Percentiles rank a stretch among this genome's conserved stretches.
These are phyloP conservation scores for Aureobasidium sp. DNA, from an alignment of 2,329 filamentous ascomycete genomes.

Conservation along the genomic window DNA sequence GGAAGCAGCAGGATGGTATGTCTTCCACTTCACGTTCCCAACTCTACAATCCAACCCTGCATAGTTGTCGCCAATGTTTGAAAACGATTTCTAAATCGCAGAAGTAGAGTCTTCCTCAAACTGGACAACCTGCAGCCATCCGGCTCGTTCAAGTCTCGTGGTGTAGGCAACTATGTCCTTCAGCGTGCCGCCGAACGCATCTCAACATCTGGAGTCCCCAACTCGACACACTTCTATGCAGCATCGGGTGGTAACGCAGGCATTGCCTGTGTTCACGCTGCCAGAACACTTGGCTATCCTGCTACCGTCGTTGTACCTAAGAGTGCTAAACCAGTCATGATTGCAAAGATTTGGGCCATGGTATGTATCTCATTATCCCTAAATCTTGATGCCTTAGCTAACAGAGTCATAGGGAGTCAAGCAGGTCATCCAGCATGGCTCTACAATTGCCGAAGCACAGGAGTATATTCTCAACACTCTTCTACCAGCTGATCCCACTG, in stretches of 20 bases:
- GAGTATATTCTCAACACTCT: slow-evolving; percentile 45
- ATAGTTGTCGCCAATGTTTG: background rate
- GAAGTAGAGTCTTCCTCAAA: slow-evolving; percentile 73
- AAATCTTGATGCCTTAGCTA: background rate
- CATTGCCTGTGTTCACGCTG: slow-evolving; percentile 70
- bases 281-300: slow-evolving; percentile 54
- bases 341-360: slow-evolving; percentile 62
- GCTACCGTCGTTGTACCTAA: slow-evolving; percentile 70
- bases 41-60: background rate
- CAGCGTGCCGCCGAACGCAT: slow-evolving; percentile 30
- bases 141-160: slow-evolving; percentile 71
- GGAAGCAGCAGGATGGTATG: slow-evolving; percentile 63
- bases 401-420: slow-evolving; percentile 43
- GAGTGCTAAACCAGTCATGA: slow-evolving; percentile 60
- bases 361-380: background rate
- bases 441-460: slow-evolving; percentile 64
- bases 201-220: slow-evolving; percentile 30
- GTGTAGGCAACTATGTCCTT: slow-evolving; percentile 65
- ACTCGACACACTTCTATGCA: slow-evolving; percentile 63
- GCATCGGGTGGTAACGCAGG: slow-evolving; percentile 80
- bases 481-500: slow-evolving; percentile 23
- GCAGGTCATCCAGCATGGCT: slow-evolving; percentile 62
- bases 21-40: slow-evolving; percentile 13
- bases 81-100: slow-evolving; percentile 27
- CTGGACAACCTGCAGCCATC: slow-evolving; percentile 79